phyloP scores from a whole-genome alignment of 371 early-diverging fungal genomes.

The Vairimorpha ceranae region DNA sequence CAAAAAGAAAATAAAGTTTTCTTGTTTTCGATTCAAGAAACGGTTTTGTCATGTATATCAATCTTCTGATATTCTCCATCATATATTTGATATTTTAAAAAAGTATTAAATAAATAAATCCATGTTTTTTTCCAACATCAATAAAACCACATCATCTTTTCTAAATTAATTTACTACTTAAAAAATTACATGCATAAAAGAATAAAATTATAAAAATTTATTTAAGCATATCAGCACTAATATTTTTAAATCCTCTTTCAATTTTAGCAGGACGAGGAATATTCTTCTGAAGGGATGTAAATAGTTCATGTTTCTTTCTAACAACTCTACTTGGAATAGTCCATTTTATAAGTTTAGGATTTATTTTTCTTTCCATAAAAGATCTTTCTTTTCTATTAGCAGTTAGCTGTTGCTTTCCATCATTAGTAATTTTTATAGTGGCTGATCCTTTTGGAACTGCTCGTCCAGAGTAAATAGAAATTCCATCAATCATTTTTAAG shows the following conservation, averaged over 20 bases:
- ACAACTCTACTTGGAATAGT: slow-evolving; percentile 34
- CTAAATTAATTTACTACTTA: too few relatives aligned
- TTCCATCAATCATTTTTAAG: slow-evolving; percentile 35
- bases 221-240: slow-evolving; percentile 22
- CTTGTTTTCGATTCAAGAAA: too few relatives aligned
- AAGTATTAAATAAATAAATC: too few relatives aligned
- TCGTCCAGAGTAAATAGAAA: slow-evolving; percentile 31
- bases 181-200: too few relatives aligned
- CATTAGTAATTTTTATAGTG: slow-evolving; percentile 26
- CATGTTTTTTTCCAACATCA: too few relatives aligned
- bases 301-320: slow-evolving; percentile 29
- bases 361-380: slow-evolving; percentile 16
- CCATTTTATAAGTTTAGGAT: slow-evolving; percentile 36
- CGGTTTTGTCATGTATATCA: too few relatives aligned
- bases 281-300: slow-evolving; percentile 26
- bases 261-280: slow-evolving; percentile 29
- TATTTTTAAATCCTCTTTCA: slow-evolving; percentile 34
- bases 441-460: slow-evolving; percentile 38
- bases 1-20: too few relatives aligned
- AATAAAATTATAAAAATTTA: not conserved
- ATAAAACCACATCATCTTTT: too few relatives aligned
- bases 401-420: slow-evolving; percentile 33
- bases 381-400: slow-evolving; percentile 34
- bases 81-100: too few relatives aligned
- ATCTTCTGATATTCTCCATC: too few relatives aligned